Evolutionary conservation across 352 stramenopile genomes (phyloP).

Genomic region (Phytopythium chamaehyphon): DNA sequence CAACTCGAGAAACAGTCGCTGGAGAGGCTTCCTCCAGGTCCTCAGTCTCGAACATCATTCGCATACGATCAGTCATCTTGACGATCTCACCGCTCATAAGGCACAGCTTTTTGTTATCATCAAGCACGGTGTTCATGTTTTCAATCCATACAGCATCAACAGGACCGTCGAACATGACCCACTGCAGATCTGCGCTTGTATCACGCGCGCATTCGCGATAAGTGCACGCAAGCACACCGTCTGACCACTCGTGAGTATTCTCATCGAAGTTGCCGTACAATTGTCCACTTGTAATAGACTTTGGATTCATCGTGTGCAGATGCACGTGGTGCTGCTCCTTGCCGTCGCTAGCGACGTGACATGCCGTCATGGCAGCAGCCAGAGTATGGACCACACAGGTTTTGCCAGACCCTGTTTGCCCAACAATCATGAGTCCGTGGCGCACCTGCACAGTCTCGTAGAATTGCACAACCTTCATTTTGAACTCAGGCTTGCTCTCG

Average conservation of each 20-base stretch:
- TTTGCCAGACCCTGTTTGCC: conserved; percentile 91
- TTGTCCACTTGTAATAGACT: conserved; percentile 92
- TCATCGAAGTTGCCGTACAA: conserved; percentile 94
- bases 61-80: conserved; percentile 93
- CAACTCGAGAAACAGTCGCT: conserved; percentile 90
- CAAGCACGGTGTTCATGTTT: conserved; percentile 95
- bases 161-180: conserved; percentile 92
- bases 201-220: conserved; percentile 90
- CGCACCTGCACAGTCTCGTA: conserved; percentile 95
- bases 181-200: conserved; percentile 85
- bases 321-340: conserved; percentile 61
- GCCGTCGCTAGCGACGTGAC: conserved; percentile 32
- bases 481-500: conserved; percentile 80
- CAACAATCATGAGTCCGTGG: conserved; percentile 96
- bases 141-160: conserved; percentile 95
- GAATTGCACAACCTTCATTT: conserved; percentile 91
- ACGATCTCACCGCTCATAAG: conserved; percentile 95
- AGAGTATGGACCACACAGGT: conserved; percentile 90
- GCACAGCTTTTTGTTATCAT: conserved; percentile 94
- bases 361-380: conserved; percentile 71
- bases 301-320: conserved; percentile 93
- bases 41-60: conserved; percentile 96
- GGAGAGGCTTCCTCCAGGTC: conserved; percentile 86
- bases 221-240: conserved; percentile 92
- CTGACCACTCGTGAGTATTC: conserved; percentile 94